phyloP scores from a whole-genome alignment of 129 eudicot species.

The Cynara cardunculus region DNA sequence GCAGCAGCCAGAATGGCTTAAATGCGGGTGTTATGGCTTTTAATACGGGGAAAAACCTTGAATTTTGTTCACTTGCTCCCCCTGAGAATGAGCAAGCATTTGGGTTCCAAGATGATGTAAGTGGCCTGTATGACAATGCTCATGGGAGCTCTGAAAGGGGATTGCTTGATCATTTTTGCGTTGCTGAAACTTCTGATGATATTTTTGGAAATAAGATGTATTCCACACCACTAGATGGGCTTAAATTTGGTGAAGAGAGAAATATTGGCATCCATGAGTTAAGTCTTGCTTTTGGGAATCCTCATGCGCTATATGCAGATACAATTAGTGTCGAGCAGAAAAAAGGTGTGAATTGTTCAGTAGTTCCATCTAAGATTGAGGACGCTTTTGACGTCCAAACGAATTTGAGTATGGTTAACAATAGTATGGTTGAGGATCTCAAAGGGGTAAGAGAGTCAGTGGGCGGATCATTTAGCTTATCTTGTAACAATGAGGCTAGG shows the following conservation, averaged over 20 bases:
- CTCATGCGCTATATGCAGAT: constrained; percentile 34
- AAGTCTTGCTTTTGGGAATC: constrained; percentile 58
- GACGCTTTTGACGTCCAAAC: constrained; percentile 42
- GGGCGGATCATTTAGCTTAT: constrained; percentile 34
- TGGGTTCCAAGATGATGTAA: constrained; percentile 35
- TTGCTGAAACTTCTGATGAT: constrained; percentile 35
- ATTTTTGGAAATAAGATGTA: constrained; percentile 31
- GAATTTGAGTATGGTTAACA: constrained; percentile 36
- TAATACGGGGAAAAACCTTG: constrained; percentile 30
- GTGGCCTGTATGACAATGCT: constrained; percentile 21
- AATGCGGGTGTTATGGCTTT: constrained; percentile 30
- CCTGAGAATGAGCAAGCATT: constrained; percentile 35
- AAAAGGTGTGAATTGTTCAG: constrained; percentile 33
- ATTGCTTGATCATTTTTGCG: constrained; percentile 33
- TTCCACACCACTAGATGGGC: constrained; percentile 29
- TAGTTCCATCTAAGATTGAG: constrained; percentile 26
- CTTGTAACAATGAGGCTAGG: constrained; percentile 31
- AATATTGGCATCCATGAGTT: constrained; percentile 39
- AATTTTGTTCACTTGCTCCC: constrained; percentile 40
- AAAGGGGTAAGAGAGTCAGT: constrained; percentile 37
- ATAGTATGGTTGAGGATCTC: constrained; percentile 31
- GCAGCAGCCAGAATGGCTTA: constrained; percentile 27
- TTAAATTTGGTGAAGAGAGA: constrained; percentile 36
- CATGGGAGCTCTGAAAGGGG: constrained; percentile 31
- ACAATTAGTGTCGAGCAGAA: constrained; percentile 39